Conservation (phyloP, 2,329 filamentous ascomycete genomes). For the Colletotrichum sp. region DNA sequence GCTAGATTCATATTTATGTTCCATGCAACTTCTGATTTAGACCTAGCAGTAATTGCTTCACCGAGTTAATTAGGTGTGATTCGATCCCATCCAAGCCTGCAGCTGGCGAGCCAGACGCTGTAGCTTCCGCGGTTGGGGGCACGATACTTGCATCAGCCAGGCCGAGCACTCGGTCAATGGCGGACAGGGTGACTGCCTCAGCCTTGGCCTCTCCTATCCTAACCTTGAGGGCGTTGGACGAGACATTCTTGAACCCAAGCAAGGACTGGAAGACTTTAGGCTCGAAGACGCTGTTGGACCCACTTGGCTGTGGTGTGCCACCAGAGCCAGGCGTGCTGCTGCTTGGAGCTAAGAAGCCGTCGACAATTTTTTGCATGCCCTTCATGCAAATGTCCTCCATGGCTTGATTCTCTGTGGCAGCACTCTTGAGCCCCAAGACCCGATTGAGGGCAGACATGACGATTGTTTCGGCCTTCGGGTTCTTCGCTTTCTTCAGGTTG, state of each 20-base stretch:
- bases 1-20: background rate
- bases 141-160: constrained; percentile 50
- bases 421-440: constrained; percentile 51
- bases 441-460: constrained; percentile 60
- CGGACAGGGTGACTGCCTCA: constrained; percentile 53
- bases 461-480: constrained; percentile 49
- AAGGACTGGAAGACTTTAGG: constrained; percentile 47
- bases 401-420: constrained; percentile 47
- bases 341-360: constrained; percentile 43
- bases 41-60: constrained; percentile 42
- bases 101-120: constrained; percentile 2
- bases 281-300: constrained; percentile 28
- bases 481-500: constrained; percentile 48
- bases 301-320: constrained; percentile 25
- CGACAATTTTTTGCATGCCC: constrained; percentile 46
- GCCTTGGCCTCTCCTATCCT: constrained; percentile 46
- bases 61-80: constrained; percentile 45
- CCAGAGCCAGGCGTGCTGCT: constrained; percentile 36
- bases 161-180: constrained; percentile 56
- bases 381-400: constrained; percentile 54
- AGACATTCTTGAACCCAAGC: constrained; percentile 51
- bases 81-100: constrained; percentile 43
- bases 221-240: constrained; percentile 44
- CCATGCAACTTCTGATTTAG: constrained; percentile 42
- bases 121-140: constrained; percentile 27